Percentiles rank a stretch among this genome's conserved stretches.
phyloP scores from a whole-genome alignment of 176 grass and related monocot species.

The Avena eriantha region DNA sequence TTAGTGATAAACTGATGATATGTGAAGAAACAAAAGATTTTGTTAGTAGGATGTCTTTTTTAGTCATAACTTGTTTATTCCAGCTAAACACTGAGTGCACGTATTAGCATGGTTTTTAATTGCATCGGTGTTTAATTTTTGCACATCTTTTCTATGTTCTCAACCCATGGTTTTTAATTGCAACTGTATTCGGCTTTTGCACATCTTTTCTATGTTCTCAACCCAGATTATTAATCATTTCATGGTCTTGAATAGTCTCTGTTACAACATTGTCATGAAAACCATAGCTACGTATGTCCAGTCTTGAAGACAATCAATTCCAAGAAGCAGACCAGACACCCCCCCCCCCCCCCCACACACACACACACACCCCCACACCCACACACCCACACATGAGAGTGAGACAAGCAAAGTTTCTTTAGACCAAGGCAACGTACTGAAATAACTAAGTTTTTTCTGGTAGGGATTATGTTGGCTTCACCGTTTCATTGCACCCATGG shows the following conservation, averaged over 20 bases:
- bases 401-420: no score
- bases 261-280: neutral
- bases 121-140: no score
- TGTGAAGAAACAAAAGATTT: neutral
- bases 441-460: constrained; percentile 42
- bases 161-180: neutral
- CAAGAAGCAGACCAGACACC: no score
- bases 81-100: neutral
- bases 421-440: constrained; percentile 39
- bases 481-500: no score
- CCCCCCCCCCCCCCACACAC: no score
- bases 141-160: no score
- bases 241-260: constrained; percentile 60
- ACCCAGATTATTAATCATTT: constrained; percentile 44
- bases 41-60: neutral
- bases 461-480: no score
- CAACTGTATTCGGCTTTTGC: constrained; percentile 19
- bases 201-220: constrained; percentile 34
- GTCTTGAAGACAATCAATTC: constrained; percentile 63
- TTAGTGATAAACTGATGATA: neutral
- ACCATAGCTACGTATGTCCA: neutral
- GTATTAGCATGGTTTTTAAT: neutral
- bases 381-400: no score
- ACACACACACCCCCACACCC: no score
- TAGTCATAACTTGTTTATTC: neutral